phyloP scores from a whole-genome alignment of 2,329 filamentous ascomycete species.

The Fusarium lyarnte region DNA sequence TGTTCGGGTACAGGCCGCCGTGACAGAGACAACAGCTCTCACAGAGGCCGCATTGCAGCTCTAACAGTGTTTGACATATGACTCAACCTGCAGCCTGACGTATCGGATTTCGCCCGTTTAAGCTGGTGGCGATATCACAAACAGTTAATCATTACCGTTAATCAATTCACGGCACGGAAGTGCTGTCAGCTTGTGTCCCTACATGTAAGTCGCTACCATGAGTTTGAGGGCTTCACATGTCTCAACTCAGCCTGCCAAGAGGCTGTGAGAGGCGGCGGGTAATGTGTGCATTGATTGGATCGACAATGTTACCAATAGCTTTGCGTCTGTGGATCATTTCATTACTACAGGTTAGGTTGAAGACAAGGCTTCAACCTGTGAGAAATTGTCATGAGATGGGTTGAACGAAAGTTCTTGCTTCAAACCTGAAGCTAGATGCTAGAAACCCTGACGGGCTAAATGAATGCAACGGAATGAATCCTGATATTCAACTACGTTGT shows the following conservation, averaged over 20 bases:
- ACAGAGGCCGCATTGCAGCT: neutral
- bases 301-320: neutral
- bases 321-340: neutral
- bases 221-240: neutral
- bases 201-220: conserved; percentile 3
- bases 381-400: neutral
- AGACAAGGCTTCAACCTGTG: neutral
- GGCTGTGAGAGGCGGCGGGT: neutral
- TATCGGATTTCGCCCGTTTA: neutral
- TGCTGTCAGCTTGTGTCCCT: conserved; percentile 1
- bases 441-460: neutral
- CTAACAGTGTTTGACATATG: neutral
- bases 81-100: neutral
- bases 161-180: neutral
- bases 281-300: neutral
- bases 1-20: neutral
- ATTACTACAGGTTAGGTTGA: neutral
- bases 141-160: neutral
- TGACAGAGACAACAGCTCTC: neutral
- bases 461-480: no score
- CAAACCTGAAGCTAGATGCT: no score
- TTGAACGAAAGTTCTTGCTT: neutral
- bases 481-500: neutral
- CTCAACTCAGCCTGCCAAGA: neutral
- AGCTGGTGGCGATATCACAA: neutral